These are phyloP conservation scores for Trichoderma sp. DNA, from an alignment of 2,329 filamentous ascomycete species.

Conservation along the genomic window DNA sequence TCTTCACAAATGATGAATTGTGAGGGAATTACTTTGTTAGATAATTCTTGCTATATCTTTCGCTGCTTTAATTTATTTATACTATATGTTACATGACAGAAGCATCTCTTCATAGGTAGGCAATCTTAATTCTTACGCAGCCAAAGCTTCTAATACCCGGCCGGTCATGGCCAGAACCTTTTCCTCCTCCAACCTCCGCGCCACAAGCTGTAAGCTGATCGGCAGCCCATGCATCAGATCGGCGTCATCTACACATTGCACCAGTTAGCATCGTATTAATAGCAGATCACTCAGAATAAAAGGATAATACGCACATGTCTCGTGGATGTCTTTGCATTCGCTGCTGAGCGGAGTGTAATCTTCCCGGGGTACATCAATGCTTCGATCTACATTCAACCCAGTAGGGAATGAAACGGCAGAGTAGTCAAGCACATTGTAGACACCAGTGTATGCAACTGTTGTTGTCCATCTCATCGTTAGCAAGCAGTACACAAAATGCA, in stretches of 20 bases:
- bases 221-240: slow-evolving; percentile 42
- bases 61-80: not conserved
- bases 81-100: not conserved
- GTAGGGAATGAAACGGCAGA: slow-evolving; percentile 48
- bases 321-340: slow-evolving; percentile 38
- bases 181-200: slow-evolving; percentile 41
- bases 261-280: not conserved
- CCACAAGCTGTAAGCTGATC: slow-evolving; percentile 45
- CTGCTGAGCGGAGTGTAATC: slow-evolving; percentile 37
- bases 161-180: slow-evolving; percentile 38
- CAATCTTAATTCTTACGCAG: not conserved
- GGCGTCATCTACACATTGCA: slow-evolving; percentile 36
- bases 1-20: not conserved
- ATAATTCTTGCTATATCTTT: not conserved
- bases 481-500: not conserved
- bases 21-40: not conserved
- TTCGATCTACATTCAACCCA: slow-evolving; percentile 40
- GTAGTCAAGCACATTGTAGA: slow-evolving; percentile 51
- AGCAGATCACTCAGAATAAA: not conserved
- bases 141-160: slow-evolving; percentile 26
- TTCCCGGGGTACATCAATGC: slow-evolving; percentile 35
- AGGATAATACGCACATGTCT: slow-evolving; percentile 40
- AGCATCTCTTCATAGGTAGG: not conserved
- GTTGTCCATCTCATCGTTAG: not conserved
- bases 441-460: slow-evolving; percentile 49